Conservation (phyloP, 306 rosid genomes). For the Gastrolobium bilobum region DNA sequence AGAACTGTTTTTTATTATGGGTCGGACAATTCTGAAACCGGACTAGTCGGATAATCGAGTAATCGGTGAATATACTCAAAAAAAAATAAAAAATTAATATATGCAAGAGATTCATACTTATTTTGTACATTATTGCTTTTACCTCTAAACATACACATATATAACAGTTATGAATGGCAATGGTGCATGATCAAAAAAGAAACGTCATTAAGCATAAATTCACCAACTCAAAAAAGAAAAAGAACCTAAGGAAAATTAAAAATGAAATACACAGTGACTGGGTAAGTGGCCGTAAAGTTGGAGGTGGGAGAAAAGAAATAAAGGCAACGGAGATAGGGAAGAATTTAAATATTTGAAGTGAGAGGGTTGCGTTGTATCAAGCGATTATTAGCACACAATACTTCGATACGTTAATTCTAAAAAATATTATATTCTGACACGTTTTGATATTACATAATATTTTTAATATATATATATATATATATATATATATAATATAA, state of each 20-base stretch:
- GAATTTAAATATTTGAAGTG: constrained; percentile 17
- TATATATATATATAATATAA: too few relatives aligned
- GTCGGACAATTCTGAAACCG: too few relatives aligned
- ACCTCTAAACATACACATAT: not conserved
- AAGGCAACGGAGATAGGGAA: not conserved
- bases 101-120: too few relatives aligned
- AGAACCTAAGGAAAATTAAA: not conserved
- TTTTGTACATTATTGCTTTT: not conserved
- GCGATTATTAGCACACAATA: constrained; percentile 1
- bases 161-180: not conserved
- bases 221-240: not conserved
- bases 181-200: not conserved
- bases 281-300: not conserved
- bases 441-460: too few relatives aligned
- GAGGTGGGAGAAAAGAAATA: not conserved
- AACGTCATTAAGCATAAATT: not conserved
- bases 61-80: too few relatives aligned
- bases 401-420: too few relatives aligned
- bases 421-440: too few relatives aligned
- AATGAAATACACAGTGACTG: not conserved
- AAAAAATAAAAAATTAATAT: too few relatives aligned
- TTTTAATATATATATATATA: too few relatives aligned
- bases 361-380: constrained; percentile 13
- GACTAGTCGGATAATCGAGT: too few relatives aligned
- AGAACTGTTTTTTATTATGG: too few relatives aligned